Percentiles rank a stretch among this genome's conserved stretches.
These are phyloP conservation scores for Ajuga chamaepitys DNA, from an alignment of 257 asterid genomes.

Conservation along the genomic window DNA sequence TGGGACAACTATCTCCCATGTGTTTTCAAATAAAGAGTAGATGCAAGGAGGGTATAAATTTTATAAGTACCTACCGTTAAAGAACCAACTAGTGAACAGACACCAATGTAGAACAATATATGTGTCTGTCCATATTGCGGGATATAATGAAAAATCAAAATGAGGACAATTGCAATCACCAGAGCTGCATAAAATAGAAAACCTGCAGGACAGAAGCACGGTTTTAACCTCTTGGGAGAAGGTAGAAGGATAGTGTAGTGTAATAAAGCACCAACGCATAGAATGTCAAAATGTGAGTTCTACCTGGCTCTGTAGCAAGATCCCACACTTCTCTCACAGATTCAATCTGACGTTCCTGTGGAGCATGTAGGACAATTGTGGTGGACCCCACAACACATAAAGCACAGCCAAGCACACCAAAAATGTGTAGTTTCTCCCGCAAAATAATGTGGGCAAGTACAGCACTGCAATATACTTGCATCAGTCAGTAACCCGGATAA, in stretches of 20 bases:
- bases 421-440: slow-evolving; percentile 65
- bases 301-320: slow-evolving; percentile 88
- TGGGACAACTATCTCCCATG: not conserved
- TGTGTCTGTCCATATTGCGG: slow-evolving; percentile 65
- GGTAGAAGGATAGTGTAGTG: not conserved
- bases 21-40: no score
- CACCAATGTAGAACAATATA: slow-evolving; percentile 53
- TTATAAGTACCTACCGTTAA: slow-evolving; percentile 62
- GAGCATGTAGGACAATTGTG: slow-evolving; percentile 84
- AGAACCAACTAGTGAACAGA: slow-evolving; percentile 61
- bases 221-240: slow-evolving; percentile 9
- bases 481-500: slow-evolving; percentile 22
- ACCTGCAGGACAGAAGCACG: slow-evolving; percentile 31
- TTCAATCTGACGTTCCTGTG: slow-evolving; percentile 77
- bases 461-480: slow-evolving; percentile 52
- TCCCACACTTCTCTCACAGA: slow-evolving; percentile 86
- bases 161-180: slow-evolving; percentile 34
- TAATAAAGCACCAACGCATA: not conserved
- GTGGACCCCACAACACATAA: slow-evolving; percentile 88
- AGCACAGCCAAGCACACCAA: slow-evolving; percentile 88
- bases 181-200: slow-evolving; percentile 46
- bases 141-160: slow-evolving; percentile 40
- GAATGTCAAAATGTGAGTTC: not conserved
- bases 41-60: not conserved
- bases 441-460: slow-evolving; percentile 75